These are phyloP conservation scores for Cucumis melo DNA, from an alignment of 306 rosid species.

Conservation along the genomic window DNA sequence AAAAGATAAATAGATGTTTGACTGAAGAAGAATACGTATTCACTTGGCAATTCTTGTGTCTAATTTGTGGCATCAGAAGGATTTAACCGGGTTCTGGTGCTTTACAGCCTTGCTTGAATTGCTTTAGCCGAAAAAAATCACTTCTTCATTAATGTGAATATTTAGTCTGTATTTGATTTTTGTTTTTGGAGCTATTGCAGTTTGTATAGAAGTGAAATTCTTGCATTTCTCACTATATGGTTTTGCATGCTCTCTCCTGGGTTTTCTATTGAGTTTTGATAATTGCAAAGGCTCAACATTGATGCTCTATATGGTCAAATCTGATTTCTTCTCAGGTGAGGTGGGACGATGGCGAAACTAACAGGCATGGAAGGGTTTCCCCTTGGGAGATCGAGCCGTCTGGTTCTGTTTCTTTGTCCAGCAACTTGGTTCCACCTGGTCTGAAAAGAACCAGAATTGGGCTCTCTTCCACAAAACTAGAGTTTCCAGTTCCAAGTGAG, in stretches of 20 bases:
- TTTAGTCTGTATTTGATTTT: background rate
- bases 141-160: background rate
- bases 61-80: background rate
- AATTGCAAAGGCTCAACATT: background rate
- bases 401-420: slow-evolving; percentile 47
- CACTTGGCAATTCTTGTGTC: background rate
- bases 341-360: slow-evolving; percentile 76
- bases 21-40: background rate
- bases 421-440: slow-evolving; percentile 48
- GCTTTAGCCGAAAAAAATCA: background rate
- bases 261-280: background rate
- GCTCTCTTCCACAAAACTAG: slow-evolving; percentile 37
- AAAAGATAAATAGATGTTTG: background rate
- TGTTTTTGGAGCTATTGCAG: background rate
- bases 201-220: background rate
- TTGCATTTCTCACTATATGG: background rate
- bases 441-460: slow-evolving; percentile 79
- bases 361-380: slow-evolving; percentile 80
- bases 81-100: background rate
- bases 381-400: slow-evolving; percentile 97
- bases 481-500: slow-evolving; percentile 68
- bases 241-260: background rate
- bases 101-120: background rate
- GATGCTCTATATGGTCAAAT: background rate
- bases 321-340: slow-evolving; percentile 43